These are phyloP conservation scores for Dictyostelium firmibasis DNA, from an alignment of 78 protist species.

Conservation along the genomic window DNA sequence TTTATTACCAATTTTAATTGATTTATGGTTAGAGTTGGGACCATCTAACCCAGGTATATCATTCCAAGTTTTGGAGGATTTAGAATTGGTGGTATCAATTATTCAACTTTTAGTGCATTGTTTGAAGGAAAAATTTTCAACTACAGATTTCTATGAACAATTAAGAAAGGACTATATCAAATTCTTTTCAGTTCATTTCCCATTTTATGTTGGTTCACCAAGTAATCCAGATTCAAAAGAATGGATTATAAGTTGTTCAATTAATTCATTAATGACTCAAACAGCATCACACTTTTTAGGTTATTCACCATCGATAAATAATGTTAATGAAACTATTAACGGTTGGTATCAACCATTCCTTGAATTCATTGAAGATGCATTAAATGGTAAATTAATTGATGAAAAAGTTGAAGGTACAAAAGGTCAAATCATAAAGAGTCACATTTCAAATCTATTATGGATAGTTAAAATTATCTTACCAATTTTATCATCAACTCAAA, in stretches of 20 bases:
- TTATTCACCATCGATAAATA: neutral
- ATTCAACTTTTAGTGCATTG: neutral
- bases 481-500: neutral
- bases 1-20: conserved; percentile 30
- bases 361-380: conserved; percentile 26
- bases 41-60: conserved; percentile 46
- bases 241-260: conserved; percentile 18
- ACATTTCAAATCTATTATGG: conserved; percentile 23
- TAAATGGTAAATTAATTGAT: conserved; percentile 28
- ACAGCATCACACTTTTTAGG: conserved; percentile 1
- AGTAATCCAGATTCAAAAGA: conserved; percentile 63
- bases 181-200: conserved; percentile 38
- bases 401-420: neutral
- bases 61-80: conserved; percentile 8
- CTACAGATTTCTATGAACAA: neutral
- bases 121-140: neutral
- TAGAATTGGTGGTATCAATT: conserved; percentile 20
- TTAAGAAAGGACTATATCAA: conserved; percentile 30
- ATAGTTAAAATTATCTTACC: conserved; percentile 21
- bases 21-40: conserved; percentile 54
- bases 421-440: conserved; percentile 22
- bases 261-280: conserved; percentile 36
- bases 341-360: neutral
- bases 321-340: neutral
- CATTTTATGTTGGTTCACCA: conserved; percentile 47